Conservation (phyloP, 768 basidiomycete species). For the Kwoniella europaea region DNA sequence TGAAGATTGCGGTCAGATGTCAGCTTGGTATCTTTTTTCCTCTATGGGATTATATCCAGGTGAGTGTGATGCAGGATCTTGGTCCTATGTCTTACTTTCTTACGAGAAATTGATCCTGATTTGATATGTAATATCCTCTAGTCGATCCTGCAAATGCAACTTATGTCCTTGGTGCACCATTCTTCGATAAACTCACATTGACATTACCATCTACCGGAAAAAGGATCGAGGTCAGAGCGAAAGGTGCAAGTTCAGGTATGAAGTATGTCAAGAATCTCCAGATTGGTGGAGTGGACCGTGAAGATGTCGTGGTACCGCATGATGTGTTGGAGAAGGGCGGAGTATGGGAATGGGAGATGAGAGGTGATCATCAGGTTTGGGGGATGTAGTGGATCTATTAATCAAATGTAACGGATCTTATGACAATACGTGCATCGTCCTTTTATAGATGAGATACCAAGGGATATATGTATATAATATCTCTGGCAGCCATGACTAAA, state of each 20-base stretch:
- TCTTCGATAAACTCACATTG: constrained; percentile 66
- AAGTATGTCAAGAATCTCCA: constrained; percentile 68
- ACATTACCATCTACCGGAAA: constrained; percentile 61
- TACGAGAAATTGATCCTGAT: no score
- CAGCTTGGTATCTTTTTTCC: constrained; percentile 83
- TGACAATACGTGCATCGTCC: neutral
- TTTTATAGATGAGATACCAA: no score
- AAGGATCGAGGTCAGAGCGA: constrained; percentile 64
- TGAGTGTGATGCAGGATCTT: constrained; percentile 18
- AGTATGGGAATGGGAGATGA: constrained; percentile 71
- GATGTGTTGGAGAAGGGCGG: constrained; percentile 68
- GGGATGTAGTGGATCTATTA: constrained; percentile 32
- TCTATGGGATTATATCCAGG: constrained; percentile 79
- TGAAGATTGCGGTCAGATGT: constrained; percentile 90
- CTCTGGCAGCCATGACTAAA: no score
- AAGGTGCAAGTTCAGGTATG: constrained; percentile 65
- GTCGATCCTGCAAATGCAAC: constrained; percentile 78
- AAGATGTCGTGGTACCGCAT: constrained; percentile 66
- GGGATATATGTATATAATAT: no score
- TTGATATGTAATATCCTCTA: constrained; percentile 39
- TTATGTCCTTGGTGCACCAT: constrained; percentile 74
- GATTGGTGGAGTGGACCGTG: constrained; percentile 64
- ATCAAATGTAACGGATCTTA: neutral
- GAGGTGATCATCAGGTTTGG: constrained; percentile 63
- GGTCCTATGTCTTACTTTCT: no score